These are phyloP conservation scores for Ceratobasidium sp. DNA, from an alignment of 1,284 basidiomycete genomes.

Conservation along the genomic window DNA sequence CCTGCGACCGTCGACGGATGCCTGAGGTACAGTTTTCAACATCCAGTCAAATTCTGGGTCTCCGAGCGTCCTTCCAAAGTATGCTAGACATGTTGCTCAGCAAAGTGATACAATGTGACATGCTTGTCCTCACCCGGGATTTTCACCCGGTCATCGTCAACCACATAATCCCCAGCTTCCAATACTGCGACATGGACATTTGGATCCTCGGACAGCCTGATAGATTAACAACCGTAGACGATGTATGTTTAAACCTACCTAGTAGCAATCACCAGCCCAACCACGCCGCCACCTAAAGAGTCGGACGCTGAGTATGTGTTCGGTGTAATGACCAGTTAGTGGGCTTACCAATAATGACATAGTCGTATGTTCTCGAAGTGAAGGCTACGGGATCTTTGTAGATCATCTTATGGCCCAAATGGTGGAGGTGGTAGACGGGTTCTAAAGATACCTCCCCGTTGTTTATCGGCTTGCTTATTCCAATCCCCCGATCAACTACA, in stretches of 20 bases:
- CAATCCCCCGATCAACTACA: neutral
- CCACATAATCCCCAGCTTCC: constrained; percentile 44
- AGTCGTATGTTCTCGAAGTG: constrained; percentile 31
- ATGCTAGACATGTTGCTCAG: constrained; percentile 12
- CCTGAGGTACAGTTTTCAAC: constrained; percentile 43
- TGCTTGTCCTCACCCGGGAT: constrained; percentile 27
- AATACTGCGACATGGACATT: constrained; percentile 44
- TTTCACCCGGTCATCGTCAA: constrained; percentile 42
- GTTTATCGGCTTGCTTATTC: constrained; percentile 10
- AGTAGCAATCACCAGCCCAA: constrained; percentile 45
- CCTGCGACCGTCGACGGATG: constrained; percentile 36
- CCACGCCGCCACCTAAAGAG: constrained; percentile 44
- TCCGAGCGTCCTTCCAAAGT: constrained; percentile 42
- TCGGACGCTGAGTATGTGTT: neutral
- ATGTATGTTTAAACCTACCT: constrained; percentile 18
- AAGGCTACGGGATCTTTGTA: constrained; percentile 8
- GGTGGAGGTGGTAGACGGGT: constrained; percentile 6
- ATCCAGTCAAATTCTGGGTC: constrained; percentile 43
- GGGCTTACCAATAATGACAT: constrained; percentile 42
- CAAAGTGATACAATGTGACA: neutral
- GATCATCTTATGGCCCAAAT: constrained; percentile 2
- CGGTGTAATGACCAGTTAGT: neutral
- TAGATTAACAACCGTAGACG: neutral
- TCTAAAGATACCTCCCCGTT: neutral
- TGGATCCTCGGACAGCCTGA: constrained; percentile 44